phyloP scores from a whole-genome alignment of 257 asterid genomes.

The Solanum neorickii region DNA sequence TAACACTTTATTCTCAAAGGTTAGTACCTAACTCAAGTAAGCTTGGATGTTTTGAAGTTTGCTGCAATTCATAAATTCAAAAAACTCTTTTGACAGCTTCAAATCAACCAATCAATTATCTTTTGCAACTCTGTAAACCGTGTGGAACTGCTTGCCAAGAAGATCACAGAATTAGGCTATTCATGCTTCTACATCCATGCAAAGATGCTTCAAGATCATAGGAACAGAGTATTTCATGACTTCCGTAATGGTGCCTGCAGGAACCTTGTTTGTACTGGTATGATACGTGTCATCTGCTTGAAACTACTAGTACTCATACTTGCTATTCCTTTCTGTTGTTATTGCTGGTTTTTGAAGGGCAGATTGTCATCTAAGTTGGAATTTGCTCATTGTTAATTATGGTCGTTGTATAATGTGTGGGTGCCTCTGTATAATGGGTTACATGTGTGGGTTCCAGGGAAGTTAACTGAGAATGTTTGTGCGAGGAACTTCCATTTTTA shows the following conservation, averaged over 20 bases:
- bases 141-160: slow-evolving; percentile 89
- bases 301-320: background rate
- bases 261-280: slow-evolving; percentile 96
- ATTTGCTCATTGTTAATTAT: background rate
- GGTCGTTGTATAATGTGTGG: background rate
- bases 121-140: slow-evolving; percentile 95
- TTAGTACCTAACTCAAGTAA: background rate
- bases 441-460: background rate
- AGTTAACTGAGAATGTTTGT: background rate
- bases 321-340: background rate
- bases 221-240: slow-evolving; percentile 88
- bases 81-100: slow-evolving; percentile 50
- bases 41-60: background rate
- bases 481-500: background rate
- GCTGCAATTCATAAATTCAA: background rate
- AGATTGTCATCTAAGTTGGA: background rate
- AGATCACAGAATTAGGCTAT: slow-evolving; percentile 88
- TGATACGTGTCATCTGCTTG: background rate
- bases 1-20: slow-evolving; percentile 83
- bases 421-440: background rate
- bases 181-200: slow-evolving; percentile 95
- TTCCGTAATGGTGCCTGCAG: slow-evolving; percentile 95
- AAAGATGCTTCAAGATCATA: slow-evolving; percentile 97
- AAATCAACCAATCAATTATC: slow-evolving; percentile 86
- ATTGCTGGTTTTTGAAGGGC: background rate